Base-by-base conservation (phyloP, 129 eudicot species). In the Logfia minima region DNA sequence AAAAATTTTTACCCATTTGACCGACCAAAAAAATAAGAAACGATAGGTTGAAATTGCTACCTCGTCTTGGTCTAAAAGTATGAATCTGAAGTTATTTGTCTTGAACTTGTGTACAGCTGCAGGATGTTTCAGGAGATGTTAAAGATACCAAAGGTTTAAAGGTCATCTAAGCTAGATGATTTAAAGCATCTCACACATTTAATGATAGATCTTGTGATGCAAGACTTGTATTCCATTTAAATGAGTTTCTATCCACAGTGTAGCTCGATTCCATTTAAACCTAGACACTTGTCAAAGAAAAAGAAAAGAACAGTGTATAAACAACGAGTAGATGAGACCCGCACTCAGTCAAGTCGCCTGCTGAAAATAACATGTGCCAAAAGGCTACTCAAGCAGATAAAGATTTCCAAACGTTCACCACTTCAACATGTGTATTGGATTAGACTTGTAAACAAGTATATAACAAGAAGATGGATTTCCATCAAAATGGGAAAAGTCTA, bases 121-220 rank as follows among this genome's bases (percentile, higher is more conserved):
- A 90, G 78, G 97, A 90, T 81, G 82, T 64, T 74, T 68, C 84
- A 3, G 89, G 77, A 71, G 92, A 83, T 48, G 71, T 64, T 31
- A 80, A 76, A 68, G 88, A 56, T 41, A 37, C 70, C 6, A 85
- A 81, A 76, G 86, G 3, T 35, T 65, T 79, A 7, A 81, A 80
- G 26, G 86, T 74, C 53, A 59, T 60, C 39, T n/a, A 39, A 62
- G 60, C 45, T 24, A 61, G 48, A 75, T 62, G 59, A 61, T 61
- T 62, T 23, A 3, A 32, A 76, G 32, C 73, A 65, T 45, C 65
- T 48, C 18, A 51, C 21, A 65, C 51, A 29, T 13, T 64, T 75
- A 19, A 65, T 48, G 9, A 43, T 62, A 26, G 24, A 43, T 61
- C 21, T 65, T 41, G 6, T 63, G 26, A 28, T 75, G 31, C 62